Conservation (phyloP, 805 yeast genomes). For the Kodamaea sagamina region DNA sequence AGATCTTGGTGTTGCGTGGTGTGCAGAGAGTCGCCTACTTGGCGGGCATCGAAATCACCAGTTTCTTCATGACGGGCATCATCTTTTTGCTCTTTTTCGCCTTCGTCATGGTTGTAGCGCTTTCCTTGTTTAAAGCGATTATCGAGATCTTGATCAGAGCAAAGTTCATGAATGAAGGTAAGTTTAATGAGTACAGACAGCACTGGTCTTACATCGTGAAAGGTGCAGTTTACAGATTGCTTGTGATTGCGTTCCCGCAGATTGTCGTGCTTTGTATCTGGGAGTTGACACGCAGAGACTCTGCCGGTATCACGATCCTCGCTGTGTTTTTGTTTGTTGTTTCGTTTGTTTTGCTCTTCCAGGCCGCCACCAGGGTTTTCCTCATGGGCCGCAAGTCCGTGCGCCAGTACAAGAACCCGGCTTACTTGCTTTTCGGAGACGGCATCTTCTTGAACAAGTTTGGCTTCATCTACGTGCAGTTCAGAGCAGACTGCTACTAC, state of each 20-base stretch:
- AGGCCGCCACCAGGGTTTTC: conserved; percentile 75
- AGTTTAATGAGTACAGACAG: conserved; percentile 73
- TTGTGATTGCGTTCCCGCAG: conserved; percentile 86
- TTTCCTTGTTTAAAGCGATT: conserved; percentile 65
- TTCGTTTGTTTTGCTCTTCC: conserved; percentile 58
- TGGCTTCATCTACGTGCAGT: conserved; percentile 92
- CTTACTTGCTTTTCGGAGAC: conserved; percentile 87
- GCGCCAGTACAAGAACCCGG: conserved; percentile 81
- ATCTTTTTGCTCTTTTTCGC: conserved; percentile 80
- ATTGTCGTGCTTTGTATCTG: conserved; percentile 77
- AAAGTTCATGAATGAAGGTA: conserved; percentile 58
- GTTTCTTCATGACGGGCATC: conserved; percentile 81
- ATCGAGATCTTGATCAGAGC: conserved; percentile 64
- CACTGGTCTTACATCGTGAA: conserved; percentile 85
- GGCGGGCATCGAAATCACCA: conserved; percentile 84
- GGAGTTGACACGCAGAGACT: conserved; percentile 84
- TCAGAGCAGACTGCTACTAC: conserved; percentile 82
- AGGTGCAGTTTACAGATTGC: conserved; percentile 84
- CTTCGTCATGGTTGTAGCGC: conserved; percentile 56
- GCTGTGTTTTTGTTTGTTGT: conserved; percentile 71
- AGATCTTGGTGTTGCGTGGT: conserved; percentile 83
- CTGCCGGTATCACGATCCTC: conserved; percentile 78
- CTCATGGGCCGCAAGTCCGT: conserved; percentile 72
- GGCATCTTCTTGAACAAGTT: conserved; percentile 75
- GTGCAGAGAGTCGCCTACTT: conserved; percentile 86